A percentile compares a stretch with the other conserved stretches of the same genome.
These are phyloP conservation scores for Tetragonia tetragonoides DNA, from an alignment of 148 eudicot genomes.

Conservation along the genomic window DNA sequence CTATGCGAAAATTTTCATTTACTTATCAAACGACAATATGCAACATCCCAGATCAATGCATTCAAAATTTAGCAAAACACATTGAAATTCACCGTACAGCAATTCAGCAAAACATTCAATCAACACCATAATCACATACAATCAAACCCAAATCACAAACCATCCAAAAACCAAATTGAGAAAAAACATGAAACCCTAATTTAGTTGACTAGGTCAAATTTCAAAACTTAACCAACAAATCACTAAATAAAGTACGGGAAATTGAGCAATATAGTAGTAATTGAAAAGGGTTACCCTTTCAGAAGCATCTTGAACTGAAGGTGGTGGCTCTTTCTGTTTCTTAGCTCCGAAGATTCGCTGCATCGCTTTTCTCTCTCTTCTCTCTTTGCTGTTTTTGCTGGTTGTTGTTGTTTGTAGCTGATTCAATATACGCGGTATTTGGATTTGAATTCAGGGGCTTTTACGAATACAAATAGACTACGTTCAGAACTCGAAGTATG, in stretches of 20 bases:
- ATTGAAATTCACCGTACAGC: not conserved
- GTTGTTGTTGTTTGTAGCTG: too few species aligned
- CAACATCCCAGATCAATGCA: too few species aligned
- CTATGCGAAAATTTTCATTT: too few species aligned
- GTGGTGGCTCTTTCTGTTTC: slow-evolving; percentile 82
- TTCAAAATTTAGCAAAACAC: not conserved
- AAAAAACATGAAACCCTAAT: not conserved
- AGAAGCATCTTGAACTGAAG: slow-evolving; percentile 69
- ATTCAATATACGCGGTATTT: too few species aligned
- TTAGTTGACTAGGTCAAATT: not conserved
- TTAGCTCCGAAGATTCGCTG: slow-evolving; percentile 74
- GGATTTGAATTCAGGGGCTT: too few species aligned
- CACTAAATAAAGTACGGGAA: not conserved
- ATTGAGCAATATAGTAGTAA: not conserved
- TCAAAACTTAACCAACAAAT: not conserved
- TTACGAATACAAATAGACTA: too few species aligned
- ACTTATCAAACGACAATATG: not conserved
- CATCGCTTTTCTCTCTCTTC: slow-evolving; percentile 34
- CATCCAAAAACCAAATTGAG: not conserved
- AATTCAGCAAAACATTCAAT: too few species aligned
- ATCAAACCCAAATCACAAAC: not conserved
- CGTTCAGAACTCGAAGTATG: too few species aligned
- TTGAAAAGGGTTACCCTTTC: slow-evolving; percentile 48
- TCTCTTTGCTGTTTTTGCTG: not conserved
- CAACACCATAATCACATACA: too few species aligned